phyloP scores from a whole-genome alignment of 345 rosid genomes.

The Citrus sp. region DNA sequence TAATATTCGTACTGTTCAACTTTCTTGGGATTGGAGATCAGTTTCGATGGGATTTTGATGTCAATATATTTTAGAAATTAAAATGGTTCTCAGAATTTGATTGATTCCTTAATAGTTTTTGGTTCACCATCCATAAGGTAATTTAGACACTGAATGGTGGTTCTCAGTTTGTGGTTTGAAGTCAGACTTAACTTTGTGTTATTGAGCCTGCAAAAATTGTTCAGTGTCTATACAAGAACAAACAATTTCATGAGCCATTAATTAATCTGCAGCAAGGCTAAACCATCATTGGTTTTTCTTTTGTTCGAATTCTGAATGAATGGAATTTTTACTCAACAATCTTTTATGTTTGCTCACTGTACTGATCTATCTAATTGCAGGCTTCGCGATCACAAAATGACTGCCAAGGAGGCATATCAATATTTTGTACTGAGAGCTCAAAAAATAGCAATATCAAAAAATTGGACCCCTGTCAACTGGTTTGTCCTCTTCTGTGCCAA shows the following conservation, averaged over 20 bases:
- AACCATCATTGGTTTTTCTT: background rate
- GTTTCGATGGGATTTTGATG: background rate
- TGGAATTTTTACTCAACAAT: background rate
- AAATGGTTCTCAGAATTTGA: background rate
- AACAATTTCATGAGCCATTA: background rate
- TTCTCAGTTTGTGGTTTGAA: background rate
- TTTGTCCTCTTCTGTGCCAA: constrained; percentile 13
- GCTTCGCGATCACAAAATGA: constrained; percentile 64
- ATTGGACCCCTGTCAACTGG: constrained; percentile 69
- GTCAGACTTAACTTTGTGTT: background rate
- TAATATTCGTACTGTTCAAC: background rate
- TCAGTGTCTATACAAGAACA: background rate
- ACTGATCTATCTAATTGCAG: constrained; percentile 39
- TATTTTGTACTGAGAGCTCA: constrained; percentile 59
- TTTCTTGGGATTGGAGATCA: background rate
- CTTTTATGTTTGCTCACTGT: constrained; percentile 9
- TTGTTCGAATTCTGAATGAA: background rate
- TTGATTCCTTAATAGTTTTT: background rate
- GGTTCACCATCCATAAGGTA: background rate
- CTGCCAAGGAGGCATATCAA: constrained; percentile 42
- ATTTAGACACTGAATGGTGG: background rate
- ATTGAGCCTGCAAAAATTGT: background rate
- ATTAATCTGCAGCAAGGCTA: background rate
- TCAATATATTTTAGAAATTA: background rate
- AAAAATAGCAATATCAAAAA: constrained; percentile 51